Evolutionary conservation across 106 monocot genomes (phyloP).

Genomic region (Posidonia australis): DNA sequence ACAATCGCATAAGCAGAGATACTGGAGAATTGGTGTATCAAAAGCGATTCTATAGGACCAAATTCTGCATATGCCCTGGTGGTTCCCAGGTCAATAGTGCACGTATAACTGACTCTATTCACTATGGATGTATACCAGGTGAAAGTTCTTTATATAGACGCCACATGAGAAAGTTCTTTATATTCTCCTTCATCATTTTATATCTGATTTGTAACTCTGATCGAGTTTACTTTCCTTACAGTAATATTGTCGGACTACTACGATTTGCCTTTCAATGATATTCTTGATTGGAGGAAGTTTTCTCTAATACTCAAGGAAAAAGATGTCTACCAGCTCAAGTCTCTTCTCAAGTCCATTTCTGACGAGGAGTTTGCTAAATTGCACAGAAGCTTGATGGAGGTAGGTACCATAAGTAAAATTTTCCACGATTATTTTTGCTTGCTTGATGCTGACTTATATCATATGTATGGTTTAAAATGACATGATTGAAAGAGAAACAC

Average conservation of each 20-base stretch:
- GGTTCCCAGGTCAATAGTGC: constrained; percentile 99
- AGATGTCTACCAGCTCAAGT: constrained; percentile 82
- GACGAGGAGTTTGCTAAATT: constrained; percentile 49
- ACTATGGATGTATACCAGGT: constrained; percentile 95
- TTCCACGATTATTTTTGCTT: too few species aligned
- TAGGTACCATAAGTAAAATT: constrained; percentile 6
- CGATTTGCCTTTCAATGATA: constrained; percentile 87
- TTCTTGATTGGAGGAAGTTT: constrained; percentile 81
- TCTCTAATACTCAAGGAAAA: constrained; percentile 71
- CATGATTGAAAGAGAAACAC: too few species aligned
- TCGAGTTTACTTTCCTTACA: constrained; percentile 23
- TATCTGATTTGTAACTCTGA: not conserved
- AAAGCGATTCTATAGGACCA: constrained; percentile 70
- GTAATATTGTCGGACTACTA: constrained; percentile 92
- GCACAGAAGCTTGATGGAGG: constrained; percentile 71
- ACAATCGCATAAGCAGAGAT: constrained; percentile 85
- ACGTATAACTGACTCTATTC: constrained; percentile 87
- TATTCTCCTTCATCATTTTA: not conserved
- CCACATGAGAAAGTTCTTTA: too few species aligned
- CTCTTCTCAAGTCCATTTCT: constrained; percentile 61
- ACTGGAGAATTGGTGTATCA: constrained; percentile 85
- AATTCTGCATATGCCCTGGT: constrained; percentile 98
- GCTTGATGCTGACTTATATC: too few species aligned
- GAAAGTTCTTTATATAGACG: too few species aligned
- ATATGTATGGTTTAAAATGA: too few species aligned